Percentiles rank a stretch among this genome's conserved stretches.
Evolutionary conservation across 2,329 filamentous ascomycete genomes (phyloP).

Genomic region (Neoscytalidium dimidiatum): DNA sequence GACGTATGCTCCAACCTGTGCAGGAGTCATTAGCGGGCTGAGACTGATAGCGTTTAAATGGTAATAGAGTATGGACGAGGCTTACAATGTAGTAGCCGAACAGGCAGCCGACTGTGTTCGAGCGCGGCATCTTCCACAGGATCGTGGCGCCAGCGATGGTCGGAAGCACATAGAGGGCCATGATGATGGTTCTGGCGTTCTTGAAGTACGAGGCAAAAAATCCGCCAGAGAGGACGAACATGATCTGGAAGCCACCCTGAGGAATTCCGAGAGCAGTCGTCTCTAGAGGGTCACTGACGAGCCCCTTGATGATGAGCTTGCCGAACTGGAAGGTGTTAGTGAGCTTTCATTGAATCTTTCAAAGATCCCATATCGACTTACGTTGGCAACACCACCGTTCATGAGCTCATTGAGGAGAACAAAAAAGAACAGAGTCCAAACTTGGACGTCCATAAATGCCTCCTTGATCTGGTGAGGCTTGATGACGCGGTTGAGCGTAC

Average conservation of each 20-base stretch:
- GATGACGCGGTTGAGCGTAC: conserved; percentile 51
- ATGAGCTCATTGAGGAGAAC: conserved; percentile 56
- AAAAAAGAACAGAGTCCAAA: conserved; percentile 49
- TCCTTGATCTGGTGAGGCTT: conserved; percentile 53
- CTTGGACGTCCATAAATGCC: conserved; percentile 47
- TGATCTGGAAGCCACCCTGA: conserved; percentile 54
- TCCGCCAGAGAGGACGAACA: conserved; percentile 56
- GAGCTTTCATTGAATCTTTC: not conserved
- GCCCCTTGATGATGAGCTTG: conserved; percentile 57
- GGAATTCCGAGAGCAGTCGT: conserved; percentile 59
- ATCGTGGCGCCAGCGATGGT: conserved; percentile 53
- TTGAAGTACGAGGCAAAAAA: conserved; percentile 54
- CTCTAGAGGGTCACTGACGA: conserved; percentile 45
- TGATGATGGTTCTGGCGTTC: conserved; percentile 55
- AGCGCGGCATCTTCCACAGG: conserved; percentile 52
- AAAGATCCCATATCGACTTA: not conserved
- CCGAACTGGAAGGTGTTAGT: conserved; percentile 40
- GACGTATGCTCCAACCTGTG: conserved; percentile 47
- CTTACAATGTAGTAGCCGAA: conserved; percentile 54
- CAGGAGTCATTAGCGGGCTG: not conserved
- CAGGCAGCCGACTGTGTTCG: conserved; percentile 50
- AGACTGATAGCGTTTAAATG: not conserved
- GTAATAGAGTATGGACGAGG: not conserved
- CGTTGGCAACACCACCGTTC: conserved; percentile 55
- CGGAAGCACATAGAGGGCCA: conserved; percentile 54